Conservation (phyloP, 148 eudicot genomes). For the Chenopodium formosanum region DNA sequence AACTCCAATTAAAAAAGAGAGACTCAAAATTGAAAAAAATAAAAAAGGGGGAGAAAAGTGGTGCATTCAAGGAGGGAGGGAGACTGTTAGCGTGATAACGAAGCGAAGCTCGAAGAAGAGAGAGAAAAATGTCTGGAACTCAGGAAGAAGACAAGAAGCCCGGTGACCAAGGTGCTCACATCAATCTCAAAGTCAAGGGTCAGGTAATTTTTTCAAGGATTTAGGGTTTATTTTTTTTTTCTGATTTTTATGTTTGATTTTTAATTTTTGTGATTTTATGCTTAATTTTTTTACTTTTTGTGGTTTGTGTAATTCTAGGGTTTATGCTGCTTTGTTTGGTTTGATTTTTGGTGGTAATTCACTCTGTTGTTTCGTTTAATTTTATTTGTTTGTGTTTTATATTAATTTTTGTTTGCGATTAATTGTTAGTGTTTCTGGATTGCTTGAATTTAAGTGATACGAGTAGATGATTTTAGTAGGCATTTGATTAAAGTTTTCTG, state of each 20-base stretch:
- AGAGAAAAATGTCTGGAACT: conserved; percentile 32
- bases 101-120: background rate
- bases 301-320: background rate
- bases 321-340: background rate
- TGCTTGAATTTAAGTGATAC: no score
- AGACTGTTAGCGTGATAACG: background rate
- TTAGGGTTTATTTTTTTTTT: background rate
- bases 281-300: background rate
- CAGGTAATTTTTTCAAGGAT: conserved; percentile 26
- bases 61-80: background rate
- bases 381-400: background rate
- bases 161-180: conserved; percentile 40
- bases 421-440: background rate
- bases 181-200: conserved; percentile 55
- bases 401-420: background rate
- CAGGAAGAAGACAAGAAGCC: conserved; percentile 53
- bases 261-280: no score
- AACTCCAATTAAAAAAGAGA: background rate
- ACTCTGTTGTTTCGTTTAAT: background rate
- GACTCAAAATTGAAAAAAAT: background rate
- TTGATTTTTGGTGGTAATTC: background rate
- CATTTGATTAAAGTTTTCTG: background rate
- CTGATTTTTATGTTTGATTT: no score
- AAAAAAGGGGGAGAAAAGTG: background rate
- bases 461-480: no score